Base-by-base conservation (phyloP, 257 asterid species). In the Leonotis leonurus region DNA sequence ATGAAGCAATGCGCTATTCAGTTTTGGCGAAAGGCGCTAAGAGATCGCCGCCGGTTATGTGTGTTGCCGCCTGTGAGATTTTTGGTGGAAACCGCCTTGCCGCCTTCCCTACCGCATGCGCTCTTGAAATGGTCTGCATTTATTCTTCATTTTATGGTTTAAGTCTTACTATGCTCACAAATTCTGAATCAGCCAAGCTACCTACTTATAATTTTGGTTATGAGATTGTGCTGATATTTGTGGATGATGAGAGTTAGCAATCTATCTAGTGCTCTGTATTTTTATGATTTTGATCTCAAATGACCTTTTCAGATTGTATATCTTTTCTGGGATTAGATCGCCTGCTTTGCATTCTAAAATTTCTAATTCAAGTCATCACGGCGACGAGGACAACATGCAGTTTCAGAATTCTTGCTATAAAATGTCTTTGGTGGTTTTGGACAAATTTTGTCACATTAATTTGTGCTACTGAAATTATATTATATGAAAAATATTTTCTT, bases 21-120 rank as follows among this genome's bases (percentile, higher is more conserved):
- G 95, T 86, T 66, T 57, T 92, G 25, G 93, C 95, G 2, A 74
- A 84, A 55, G 97, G 95, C 50, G 93, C 98, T 35, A 91, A 91
- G 80, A 78, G 98, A 78, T 79, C 98, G 40, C 95, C 98, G 12
- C 95, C 97, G 8, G 87, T 90, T 51, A 88, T 92, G 98, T 92
- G 98, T 68, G 86, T 92, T 44, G 89, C 98, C 24, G 84, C 95
- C 55, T 92, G 97, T 75, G 95, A 92, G 79, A 86, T 92, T 64
- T 81, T 92, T 14, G 98, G 98, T 21, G 95, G 89, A 17, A 59
- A 71, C 62, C 94, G 97, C 33, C 73, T 76, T 30, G 91, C 94
- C 56, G 99, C 99, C 63, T 93, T 81, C 79, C 99, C 99, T 62
- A 93, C 96, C 39, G 99, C 97, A 71, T 93, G 99, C 70, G 99